phyloP scores from a whole-genome alignment of 1,284 basidiomycete genomes.

The Hemileccinum hortonii region DNA sequence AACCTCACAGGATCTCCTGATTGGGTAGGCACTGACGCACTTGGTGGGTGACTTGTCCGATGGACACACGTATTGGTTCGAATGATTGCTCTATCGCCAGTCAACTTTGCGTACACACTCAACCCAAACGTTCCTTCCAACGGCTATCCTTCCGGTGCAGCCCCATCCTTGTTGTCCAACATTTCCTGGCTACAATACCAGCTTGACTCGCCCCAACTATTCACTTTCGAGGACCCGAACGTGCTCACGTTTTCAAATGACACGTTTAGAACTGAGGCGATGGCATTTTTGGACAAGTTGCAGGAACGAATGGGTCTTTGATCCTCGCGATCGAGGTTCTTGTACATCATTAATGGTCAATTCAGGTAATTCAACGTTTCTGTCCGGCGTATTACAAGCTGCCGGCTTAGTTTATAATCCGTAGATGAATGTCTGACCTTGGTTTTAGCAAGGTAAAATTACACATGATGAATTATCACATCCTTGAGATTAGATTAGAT shows the following conservation, averaged over 20 bases:
- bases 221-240: slow-evolving; percentile 18
- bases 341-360: no score
- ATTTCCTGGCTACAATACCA: slow-evolving; percentile 2
- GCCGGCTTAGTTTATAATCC: no score
- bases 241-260: slow-evolving; percentile 16
- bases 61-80: neutral
- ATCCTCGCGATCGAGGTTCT: neutral
- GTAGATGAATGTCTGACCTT: no score
- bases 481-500: no score
- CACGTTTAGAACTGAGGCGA: slow-evolving; percentile 11
- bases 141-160: slow-evolving; percentile 5
- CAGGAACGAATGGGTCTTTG: slow-evolving; percentile 2
- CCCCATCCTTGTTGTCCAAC: slow-evolving; percentile 2
- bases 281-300: slow-evolving; percentile 10
- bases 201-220: neutral
- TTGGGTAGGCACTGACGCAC: slow-evolving; percentile 21
- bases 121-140: slow-evolving; percentile 9
- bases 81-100: neutral
- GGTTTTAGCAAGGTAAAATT: no score
- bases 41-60: slow-evolving; percentile 8
- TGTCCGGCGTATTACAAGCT: no score
- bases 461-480: no score
- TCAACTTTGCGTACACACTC: slow-evolving; percentile 17
- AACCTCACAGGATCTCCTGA: slow-evolving; percentile 7
- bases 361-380: no score